Conservation (phyloP, 208 protist species). For the Angomonas ambiguus region DNA sequence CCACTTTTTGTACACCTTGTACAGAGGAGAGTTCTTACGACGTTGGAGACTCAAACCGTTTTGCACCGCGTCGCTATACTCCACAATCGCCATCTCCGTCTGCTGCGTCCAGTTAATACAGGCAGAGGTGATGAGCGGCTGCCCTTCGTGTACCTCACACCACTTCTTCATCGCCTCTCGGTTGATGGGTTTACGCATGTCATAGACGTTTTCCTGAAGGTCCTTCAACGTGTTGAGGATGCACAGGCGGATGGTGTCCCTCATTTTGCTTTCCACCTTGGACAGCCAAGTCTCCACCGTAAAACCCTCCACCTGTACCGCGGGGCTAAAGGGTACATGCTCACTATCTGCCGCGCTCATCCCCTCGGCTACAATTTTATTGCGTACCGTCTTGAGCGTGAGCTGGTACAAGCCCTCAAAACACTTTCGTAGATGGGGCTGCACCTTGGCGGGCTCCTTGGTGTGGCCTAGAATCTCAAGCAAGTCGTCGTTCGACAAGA, state of each 20-base stretch:
- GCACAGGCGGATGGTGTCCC: constrained; percentile 78
- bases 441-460: constrained; percentile 95
- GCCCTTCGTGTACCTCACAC: constrained; percentile 90
- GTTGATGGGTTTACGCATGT: constrained; percentile 58
- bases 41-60: constrained; percentile 77
- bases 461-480: constrained; percentile 97
- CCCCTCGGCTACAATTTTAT: constrained; percentile 68
- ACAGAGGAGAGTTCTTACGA: constrained; percentile 88
- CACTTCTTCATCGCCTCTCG: constrained; percentile 83
- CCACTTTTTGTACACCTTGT: constrained; percentile 93
- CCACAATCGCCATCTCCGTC: constrained; percentile 86
- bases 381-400: constrained; percentile 72
- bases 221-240: constrained; percentile 79
- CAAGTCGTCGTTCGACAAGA: constrained; percentile 97
- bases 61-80: constrained; percentile 80
- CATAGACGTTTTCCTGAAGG: constrained; percentile 82
- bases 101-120: constrained; percentile 97
- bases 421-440: constrained; percentile 97
- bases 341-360: constrained; percentile 92
- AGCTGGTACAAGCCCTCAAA: constrained; percentile 95
- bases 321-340: constrained; percentile 84
- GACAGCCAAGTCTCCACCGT: constrained; percentile 94
- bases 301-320: constrained; percentile 86
- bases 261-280: constrained; percentile 92
- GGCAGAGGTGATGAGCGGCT: constrained; percentile 93